A percentile compares a stretch with the other conserved stretches of the same genome.
Evolutionary conservation across 257 asterid species (phyloP).

Genomic region (Paraleonurus japonicus): DNA sequence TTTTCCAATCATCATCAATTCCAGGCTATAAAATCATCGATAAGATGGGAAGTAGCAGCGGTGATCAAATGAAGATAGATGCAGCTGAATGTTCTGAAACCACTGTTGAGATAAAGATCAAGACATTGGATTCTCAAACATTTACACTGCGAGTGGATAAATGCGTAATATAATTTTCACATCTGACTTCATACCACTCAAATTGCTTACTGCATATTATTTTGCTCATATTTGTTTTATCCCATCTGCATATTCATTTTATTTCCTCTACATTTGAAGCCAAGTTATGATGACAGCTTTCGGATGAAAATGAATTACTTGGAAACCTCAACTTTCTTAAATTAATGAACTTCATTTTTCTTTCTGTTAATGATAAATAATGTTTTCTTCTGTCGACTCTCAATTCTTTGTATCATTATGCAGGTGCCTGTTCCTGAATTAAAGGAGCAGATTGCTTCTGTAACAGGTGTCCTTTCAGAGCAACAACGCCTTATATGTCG

Average conservation of each 20-base stretch:
- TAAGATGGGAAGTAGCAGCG: conserved; percentile 63
- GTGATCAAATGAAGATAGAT: conserved; percentile 34
- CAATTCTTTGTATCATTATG: background rate
- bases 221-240: conserved; percentile 13
- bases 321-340: background rate
- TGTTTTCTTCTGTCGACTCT: background rate
- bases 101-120: conserved; percentile 91
- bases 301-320: background rate
- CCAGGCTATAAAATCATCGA: conserved; percentile 29
- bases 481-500: conserved; percentile 99
- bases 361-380: background rate
- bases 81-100: conserved; percentile 66
- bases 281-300: conserved; percentile 2
- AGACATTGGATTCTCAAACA: conserved; percentile 84
- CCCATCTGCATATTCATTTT: background rate
- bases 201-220: conserved; percentile 8
- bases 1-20: conserved; percentile 14
- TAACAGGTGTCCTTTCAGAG: conserved; percentile 85
- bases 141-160: conserved; percentile 83
- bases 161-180: conserved; percentile 46
- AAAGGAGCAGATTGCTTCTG: conserved; percentile 83
- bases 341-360: background rate
- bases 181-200: background rate
- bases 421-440: conserved; percentile 95
- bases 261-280: background rate